Percentiles rank a stretch among this genome's conserved stretches.
These are phyloP conservation scores for Nemophila menziesii DNA, from an alignment of 257 asterid species.

Conservation along the genomic window DNA sequence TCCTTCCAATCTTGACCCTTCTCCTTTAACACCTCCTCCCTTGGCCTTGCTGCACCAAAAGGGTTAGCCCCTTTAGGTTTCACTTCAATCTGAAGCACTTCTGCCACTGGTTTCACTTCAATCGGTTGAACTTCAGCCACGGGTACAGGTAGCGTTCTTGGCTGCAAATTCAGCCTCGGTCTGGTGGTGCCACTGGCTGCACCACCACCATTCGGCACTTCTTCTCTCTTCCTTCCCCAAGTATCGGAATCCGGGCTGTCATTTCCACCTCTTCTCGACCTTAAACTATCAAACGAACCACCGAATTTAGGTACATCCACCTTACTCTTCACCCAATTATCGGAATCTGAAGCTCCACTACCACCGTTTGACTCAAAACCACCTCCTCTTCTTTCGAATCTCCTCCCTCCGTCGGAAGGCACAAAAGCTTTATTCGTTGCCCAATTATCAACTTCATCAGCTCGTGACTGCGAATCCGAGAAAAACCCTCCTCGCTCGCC, in stretches of 20 bases:
- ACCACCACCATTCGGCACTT: constrained; percentile 18
- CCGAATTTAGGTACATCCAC: constrained; percentile 47
- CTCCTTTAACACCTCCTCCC: constrained; percentile 95
- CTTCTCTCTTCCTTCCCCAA: constrained; percentile 69
- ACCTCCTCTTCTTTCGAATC: constrained; percentile 48
- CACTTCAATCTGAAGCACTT: constrained; percentile 12
- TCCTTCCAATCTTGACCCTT: constrained; percentile 92
- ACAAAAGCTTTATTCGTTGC: constrained; percentile 57
- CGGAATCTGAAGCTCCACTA: constrained; percentile 56
- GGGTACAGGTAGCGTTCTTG: constrained; percentile 29
- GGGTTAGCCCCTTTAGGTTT: constrained; percentile 71
- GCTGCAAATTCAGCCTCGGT: constrained; percentile 52
- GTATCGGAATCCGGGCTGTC: constrained; percentile 39
- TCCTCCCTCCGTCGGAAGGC: constrained; percentile 54
- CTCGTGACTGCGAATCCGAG: constrained; percentile 71
- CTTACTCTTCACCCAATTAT: constrained; percentile 56
- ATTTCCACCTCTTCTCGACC: constrained; percentile 42
- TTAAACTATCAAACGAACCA: constrained; percentile 71
- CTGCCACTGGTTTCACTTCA: constrained; percentile 10
- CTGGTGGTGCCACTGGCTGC: constrained; percentile 8
- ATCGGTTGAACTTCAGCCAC: constrained; percentile 22
- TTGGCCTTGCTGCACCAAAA: constrained; percentile 86
- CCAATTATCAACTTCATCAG: constrained; percentile 88
- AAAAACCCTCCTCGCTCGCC: constrained; percentile 74
- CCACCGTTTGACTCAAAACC: constrained; percentile 52